Evolutionary conservation across 164 flowering plant genomes (phyloP), one percentile per base, ranked within the genome.

Genomic region (Hamamelis virginiana): DNA sequence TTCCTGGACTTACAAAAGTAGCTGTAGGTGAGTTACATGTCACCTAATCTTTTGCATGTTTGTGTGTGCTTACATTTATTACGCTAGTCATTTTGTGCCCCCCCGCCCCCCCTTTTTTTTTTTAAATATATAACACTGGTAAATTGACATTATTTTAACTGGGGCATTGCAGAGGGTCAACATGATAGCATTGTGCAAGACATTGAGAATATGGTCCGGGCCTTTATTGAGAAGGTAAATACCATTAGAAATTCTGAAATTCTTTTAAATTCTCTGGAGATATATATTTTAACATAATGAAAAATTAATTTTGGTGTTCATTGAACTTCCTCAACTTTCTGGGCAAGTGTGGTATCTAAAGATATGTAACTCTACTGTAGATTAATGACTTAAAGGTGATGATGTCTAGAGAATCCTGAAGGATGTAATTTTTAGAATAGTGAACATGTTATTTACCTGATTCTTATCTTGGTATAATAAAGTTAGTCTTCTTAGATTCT

Each of bases 1-100:
- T 94, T 80, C 98, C 98, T 75, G 98, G 98, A 52, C 95, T 94
- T 55, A 94, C 98, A 72, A 94, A 94, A 82, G 97, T 94, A 64
- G 98, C 97, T 72, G 88, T 92, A 68, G 98, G 98, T 94, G 72
- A 84, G 90, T 73, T 27, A 28, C 38, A 21, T 0, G 6, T 23
- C 22, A 22, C 19, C 38, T 53, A 4, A 1, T 15, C n/a, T 21
- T 18, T 55, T n/a, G 13, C 6, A 11, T 44, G 1, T 25, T 14
- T 47, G 15, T 23, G 41, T 11, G 33, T 48, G 10, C 1, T 58
- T 57, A 15, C 8, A 43, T 16, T 66, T 71, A 25, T 26, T 8
- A 18, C n/a, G n/a, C 18, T 18, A 2, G 41, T 33, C 41, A 33
- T 6, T 33, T 33, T n/a, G n/a, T n/a, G n/a, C n/a, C n/a, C n/a